A percentile compares a stretch with the other conserved stretches of the same genome.
These are phyloP conservation scores for Lolium perenne DNA, from an alignment of 176 grass and related monocot species.

Conservation along the genomic window DNA sequence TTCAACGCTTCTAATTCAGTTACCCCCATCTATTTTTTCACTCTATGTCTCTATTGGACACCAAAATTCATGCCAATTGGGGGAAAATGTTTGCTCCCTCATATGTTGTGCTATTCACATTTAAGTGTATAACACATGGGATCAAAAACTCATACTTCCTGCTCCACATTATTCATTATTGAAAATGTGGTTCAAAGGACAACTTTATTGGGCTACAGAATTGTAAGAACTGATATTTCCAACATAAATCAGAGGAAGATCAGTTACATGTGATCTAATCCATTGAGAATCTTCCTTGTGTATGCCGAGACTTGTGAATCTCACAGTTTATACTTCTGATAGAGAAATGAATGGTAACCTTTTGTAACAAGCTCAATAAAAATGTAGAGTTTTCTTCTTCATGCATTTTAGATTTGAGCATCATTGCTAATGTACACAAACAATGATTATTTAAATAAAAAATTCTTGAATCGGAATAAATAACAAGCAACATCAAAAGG, in stretches of 20 bases:
- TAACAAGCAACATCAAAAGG: slow-evolving; percentile 32
- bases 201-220: not conserved
- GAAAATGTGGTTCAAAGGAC: not conserved
- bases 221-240: slow-evolving; percentile 7
- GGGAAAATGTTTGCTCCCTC: too few relatives aligned
- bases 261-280: slow-evolving; percentile 85
- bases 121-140: too few relatives aligned
- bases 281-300: slow-evolving; percentile 88
- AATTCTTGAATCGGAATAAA: slow-evolving; percentile 4
- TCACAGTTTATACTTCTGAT: slow-evolving; percentile 83
- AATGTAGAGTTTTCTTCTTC: slow-evolving; percentile 90
- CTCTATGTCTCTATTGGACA: too few relatives aligned
- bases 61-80: too few relatives aligned
- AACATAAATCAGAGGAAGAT: too few relatives aligned
- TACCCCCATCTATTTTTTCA: too few relatives aligned
- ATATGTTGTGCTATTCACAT: too few relatives aligned
- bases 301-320: slow-evolving; percentile 93
- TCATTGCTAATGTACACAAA: not conserved
- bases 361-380: slow-evolving; percentile 97
- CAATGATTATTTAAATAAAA: slow-evolving; percentile 27
- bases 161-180: not conserved
- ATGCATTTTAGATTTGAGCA: slow-evolving; percentile 52
- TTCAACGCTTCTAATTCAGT: too few relatives aligned
- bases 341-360: slow-evolving; percentile 89
- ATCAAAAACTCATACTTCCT: not conserved